Base-by-base conservation (phyloP, 257 asterid genomes). In the Solanum etuberosum region DNA sequence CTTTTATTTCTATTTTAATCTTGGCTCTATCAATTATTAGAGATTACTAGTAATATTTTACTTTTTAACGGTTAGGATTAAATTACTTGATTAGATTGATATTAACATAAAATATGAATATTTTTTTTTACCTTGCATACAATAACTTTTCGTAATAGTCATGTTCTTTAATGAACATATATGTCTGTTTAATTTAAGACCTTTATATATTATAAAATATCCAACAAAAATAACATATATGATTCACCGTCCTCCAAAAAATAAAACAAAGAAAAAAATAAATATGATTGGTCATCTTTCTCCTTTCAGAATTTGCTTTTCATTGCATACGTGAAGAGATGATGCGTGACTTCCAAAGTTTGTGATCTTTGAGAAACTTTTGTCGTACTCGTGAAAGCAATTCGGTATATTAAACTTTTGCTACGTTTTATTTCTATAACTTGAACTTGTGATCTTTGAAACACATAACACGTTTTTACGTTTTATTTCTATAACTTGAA, bases 271-370 rank as follows among this genome's bases (percentile, higher is more conserved):
- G 5, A 14, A 71, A 9, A 29, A 68, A 29, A 68, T 5, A 68
- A 29, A 68, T 32, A 32, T 71, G 6, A 18, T 5, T 34, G 15
- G 25, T 16, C 43, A 42, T 32, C 14, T 16, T 32, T 71, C 7
- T 18, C 76, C 38, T 68, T 15, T 37, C 16, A 34, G 15, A 20
- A 16, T 34, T 71, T 32, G 15, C 12, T 71, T 71, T 32, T 71
- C 25, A 71, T 71, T 32, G n/a, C n/a, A 20, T 80, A 80, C 72
- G 9, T 78, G 72, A 67, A 8, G 57, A 78, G 35, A 54, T 27
- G 51, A 35, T 57, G 48, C 90, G 86, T 80, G 85, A 88, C 90
- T 88, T 88, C 21, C 40, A 85, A 85, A 84, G 32, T 16, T 73
- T 71, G 84, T 78, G 73, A 85, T 88, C 88, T 32, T 85, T 43